Conservation (phyloP, 2,329 filamentous ascomycete genomes). For the Cladophialophora yegresii region DNA sequence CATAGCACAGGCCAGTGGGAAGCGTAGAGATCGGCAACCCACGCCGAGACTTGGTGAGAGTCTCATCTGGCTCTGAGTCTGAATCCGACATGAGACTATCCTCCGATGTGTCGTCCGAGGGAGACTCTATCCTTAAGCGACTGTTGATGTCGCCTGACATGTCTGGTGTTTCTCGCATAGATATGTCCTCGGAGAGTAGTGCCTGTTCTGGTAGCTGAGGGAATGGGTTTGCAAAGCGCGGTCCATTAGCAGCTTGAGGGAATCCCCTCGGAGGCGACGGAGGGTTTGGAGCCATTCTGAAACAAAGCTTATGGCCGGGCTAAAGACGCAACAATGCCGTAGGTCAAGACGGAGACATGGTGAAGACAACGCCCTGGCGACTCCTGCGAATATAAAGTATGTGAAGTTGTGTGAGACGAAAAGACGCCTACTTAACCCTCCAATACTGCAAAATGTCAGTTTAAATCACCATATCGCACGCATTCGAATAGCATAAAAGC, state of each 20-base stretch:
- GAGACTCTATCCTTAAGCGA: slow-evolving; percentile 30
- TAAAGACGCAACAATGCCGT: neutral
- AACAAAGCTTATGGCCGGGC: neutral
- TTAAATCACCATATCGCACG: neutral
- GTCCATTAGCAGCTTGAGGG: slow-evolving; percentile 13
- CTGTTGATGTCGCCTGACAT: slow-evolving; percentile 22
- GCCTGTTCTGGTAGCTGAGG: slow-evolving; percentile 17
- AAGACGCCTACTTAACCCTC: neutral
- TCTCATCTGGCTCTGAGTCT: slow-evolving; percentile 40
- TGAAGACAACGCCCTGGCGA: neutral
- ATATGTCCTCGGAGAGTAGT: slow-evolving; percentile 19
- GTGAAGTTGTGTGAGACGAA: neutral
- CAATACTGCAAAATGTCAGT: neutral
- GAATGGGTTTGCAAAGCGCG: slow-evolving; percentile 19
- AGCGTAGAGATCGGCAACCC: slow-evolving; percentile 54
- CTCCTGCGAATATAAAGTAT: neutral
- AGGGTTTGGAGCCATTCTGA: slow-evolving; percentile 18
- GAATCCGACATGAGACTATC: slow-evolving; percentile 30
- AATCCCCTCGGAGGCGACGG: slow-evolving; percentile 10
- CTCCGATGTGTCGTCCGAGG: slow-evolving; percentile 31
- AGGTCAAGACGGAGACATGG: slow-evolving; percentile 14
- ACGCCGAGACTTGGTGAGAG: slow-evolving; percentile 41
- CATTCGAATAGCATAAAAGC: neutral
- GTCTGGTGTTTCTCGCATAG: slow-evolving; percentile 32
- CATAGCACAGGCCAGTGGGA: slow-evolving; percentile 81